Percentiles rank a stretch among this genome's conserved stretches.
Evolutionary conservation across 805 yeast genomes (phyloP).

Genomic region (Candida orba): DNA sequence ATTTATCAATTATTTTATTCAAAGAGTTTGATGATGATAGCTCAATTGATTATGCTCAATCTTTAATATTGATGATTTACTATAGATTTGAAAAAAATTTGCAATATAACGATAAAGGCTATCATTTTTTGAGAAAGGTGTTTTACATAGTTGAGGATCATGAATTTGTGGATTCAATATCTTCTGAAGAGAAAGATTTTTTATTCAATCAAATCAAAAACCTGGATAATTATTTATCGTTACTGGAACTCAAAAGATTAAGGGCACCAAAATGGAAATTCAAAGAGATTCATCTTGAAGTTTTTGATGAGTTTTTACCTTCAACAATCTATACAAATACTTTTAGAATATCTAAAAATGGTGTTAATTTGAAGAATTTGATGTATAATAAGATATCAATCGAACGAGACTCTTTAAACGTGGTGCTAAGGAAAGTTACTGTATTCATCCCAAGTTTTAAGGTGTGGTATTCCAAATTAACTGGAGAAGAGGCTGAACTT

Average conservation of each 20-base stretch:
- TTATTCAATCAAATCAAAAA: not conserved
- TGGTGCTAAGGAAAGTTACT: not conserved
- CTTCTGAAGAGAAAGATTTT: not conserved
- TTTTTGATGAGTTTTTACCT: constrained; percentile 17
- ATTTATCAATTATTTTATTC: constrained; percentile 17
- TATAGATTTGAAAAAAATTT: constrained; percentile 13
- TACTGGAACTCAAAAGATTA: constrained; percentile 23
- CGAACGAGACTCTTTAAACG: not conserved
- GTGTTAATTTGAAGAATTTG: not conserved
- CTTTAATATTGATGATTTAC: constrained; percentile 28
- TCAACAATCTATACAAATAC: constrained; percentile 11
- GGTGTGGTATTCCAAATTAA: constrained; percentile 3
- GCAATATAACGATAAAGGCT: constrained; percentile 10
- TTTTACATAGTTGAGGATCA: constrained; percentile 17
- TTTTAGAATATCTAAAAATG: not conserved
- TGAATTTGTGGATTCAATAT: not conserved
- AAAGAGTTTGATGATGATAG: constrained; percentile 1
- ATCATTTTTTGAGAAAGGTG: constrained; percentile 20
- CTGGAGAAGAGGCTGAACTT: not conserved
- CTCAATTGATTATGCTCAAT: constrained; percentile 25
- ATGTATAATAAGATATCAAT: constrained; percentile 1
- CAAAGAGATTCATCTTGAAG: constrained; percentile 13
- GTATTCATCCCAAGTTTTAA: not conserved
- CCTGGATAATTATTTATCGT: constrained; percentile 14
- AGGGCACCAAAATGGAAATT: constrained; percentile 21